Evolutionary conservation across 352 stramenopile species (phyloP).

Genomic region (Phytophthora fragariae): DNA sequence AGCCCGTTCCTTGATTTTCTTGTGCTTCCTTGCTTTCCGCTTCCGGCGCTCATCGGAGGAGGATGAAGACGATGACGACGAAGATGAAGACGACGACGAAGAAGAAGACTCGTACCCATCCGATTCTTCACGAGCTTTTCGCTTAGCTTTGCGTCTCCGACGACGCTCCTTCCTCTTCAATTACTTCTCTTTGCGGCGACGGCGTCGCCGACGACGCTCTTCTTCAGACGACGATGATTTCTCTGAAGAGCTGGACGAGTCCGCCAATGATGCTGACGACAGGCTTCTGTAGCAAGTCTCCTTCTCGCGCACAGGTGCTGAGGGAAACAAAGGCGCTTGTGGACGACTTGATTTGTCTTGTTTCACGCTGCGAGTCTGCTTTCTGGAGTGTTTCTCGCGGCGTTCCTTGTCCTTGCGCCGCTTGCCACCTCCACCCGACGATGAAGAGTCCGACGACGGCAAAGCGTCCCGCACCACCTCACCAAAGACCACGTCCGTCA

Average conservation of each 20-base stretch:
- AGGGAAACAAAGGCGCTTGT: slow-evolving; percentile 16
- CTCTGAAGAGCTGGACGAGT: slow-evolving; percentile 25
- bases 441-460: slow-evolving; percentile 46
- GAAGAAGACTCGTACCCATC: slow-evolving; percentile 34
- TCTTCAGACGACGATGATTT: slow-evolving; percentile 32
- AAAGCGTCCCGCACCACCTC: slow-evolving; percentile 48
- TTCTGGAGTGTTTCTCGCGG: slow-evolving; percentile 12
- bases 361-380: slow-evolving; percentile 17
- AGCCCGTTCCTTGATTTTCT: slow-evolving; percentile 37
- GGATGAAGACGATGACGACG: slow-evolving; percentile 25
- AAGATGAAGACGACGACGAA: slow-evolving; percentile 20
- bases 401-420: slow-evolving; percentile 21
- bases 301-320: neutral
- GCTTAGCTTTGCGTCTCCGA: slow-evolving; percentile 34
- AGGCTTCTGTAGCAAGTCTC: neutral
- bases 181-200: slow-evolving; percentile 33
- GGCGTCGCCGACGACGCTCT: slow-evolving; percentile 30
- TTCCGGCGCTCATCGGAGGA: slow-evolving; percentile 42
- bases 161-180: slow-evolving; percentile 33
- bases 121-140: slow-evolving; percentile 28
- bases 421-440: slow-evolving; percentile 3
- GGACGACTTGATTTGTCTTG: slow-evolving; percentile 2
- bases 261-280: neutral
- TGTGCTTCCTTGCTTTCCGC: slow-evolving; percentile 42
- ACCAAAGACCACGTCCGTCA: slow-evolving; percentile 9